These are phyloP conservation scores for Vigna radiata DNA, from an alignment of 306 rosid genomes.

Conservation along the genomic window DNA sequence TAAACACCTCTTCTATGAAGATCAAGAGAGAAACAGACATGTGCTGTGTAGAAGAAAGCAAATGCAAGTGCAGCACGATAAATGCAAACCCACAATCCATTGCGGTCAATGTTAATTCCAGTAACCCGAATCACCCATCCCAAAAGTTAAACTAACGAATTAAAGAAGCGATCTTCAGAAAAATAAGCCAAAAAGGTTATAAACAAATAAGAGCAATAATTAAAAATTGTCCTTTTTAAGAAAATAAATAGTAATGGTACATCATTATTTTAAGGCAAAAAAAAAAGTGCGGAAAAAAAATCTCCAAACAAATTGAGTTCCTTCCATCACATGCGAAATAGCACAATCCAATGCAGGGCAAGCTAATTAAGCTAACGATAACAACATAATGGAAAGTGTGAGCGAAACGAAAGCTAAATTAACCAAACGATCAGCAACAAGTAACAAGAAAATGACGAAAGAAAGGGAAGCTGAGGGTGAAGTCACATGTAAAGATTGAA, in stretches of 20 bases:
- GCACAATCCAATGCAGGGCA: not conserved
- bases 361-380: constrained; percentile 15
- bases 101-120: not conserved
- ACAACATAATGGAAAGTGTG: not conserved
- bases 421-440: not conserved
- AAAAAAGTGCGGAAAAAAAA: not conserved
- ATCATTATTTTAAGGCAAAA: not conserved
- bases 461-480: not conserved
- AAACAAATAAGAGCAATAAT: not conserved
- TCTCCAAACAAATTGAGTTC: constrained; percentile 8
- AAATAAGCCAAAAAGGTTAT: not conserved
- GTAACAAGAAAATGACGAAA: not conserved
- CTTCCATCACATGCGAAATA: not conserved
- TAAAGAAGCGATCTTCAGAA: constrained; percentile 15
- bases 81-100: constrained; percentile 4
- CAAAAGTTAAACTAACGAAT: not conserved
- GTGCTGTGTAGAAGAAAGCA: not conserved
- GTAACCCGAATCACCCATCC: constrained; percentile 1
- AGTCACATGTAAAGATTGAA: not conserved
- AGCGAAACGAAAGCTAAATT: not conserved
- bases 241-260: not conserved
- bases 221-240: too few relatives aligned
- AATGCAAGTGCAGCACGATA: not conserved
- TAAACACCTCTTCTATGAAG: constrained; percentile 1
- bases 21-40: constrained; percentile 26